phyloP scores from a whole-genome alignment of 2,329 filamentous ascomycete species.

The Paraphaeosphaeria minitans region DNA sequence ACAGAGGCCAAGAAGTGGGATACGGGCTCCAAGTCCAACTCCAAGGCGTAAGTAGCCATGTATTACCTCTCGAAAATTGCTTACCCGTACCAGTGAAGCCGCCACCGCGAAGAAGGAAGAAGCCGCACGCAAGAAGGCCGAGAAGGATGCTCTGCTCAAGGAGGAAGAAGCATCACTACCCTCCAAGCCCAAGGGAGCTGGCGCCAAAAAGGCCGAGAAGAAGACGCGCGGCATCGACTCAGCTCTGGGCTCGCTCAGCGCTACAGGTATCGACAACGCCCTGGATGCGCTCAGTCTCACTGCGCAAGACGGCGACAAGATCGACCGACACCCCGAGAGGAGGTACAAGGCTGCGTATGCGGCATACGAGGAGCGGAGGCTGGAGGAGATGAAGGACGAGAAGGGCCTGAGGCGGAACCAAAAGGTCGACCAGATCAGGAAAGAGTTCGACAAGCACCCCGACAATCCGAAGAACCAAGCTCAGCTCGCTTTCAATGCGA shows the following conservation, averaged over 20 bases:
- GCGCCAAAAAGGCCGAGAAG: constrained; percentile 66
- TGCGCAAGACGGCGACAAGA: constrained; percentile 65
- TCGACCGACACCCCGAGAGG: constrained; percentile 88
- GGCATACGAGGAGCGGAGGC: constrained; percentile 77
- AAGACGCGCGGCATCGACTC: constrained; percentile 70
- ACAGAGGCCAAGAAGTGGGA: constrained; percentile 79
- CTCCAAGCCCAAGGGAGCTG: constrained; percentile 68
- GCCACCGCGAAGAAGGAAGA: constrained; percentile 85
- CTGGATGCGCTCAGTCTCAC: constrained; percentile 82
- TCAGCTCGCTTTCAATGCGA: constrained; percentile 74
- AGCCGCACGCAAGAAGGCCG: constrained; percentile 85
- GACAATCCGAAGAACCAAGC: constrained; percentile 97
- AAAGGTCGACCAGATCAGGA: constrained; percentile 79
- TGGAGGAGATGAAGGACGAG: constrained; percentile 85
- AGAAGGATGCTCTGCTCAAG: constrained; percentile 79
- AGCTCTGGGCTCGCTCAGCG: constrained; percentile 63
- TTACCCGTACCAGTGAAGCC: constrained; percentile 66
- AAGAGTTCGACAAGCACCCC: constrained; percentile 93
- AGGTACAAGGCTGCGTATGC: constrained; percentile 85
- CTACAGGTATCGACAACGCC: constrained; percentile 89
- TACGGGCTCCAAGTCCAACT: constrained; percentile 81
- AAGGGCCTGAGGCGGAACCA: constrained; percentile 82
- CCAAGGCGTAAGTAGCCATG: constrained; percentile 75
- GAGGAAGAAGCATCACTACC: constrained; percentile 77
- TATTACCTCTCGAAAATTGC: constrained; percentile 1